phyloP scores from a whole-genome alignment of 2,329 filamentous ascomycete genomes.

The Talaromyces sp. region DNA sequence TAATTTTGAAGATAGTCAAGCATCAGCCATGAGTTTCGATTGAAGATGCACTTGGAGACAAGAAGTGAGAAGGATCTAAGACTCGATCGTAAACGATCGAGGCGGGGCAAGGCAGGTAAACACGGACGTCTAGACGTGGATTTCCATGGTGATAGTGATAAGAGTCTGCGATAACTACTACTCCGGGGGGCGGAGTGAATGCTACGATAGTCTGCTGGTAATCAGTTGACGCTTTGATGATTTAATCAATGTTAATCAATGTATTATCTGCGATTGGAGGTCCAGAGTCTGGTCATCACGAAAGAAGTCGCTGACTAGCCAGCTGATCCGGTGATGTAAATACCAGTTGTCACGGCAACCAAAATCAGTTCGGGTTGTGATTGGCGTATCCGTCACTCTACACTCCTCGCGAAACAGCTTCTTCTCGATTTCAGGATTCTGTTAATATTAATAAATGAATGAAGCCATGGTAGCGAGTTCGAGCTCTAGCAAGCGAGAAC shows the following conservation, averaged over 20 bases:
- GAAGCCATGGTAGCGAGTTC: neutral
- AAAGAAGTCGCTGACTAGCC: neutral
- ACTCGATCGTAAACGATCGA: neutral
- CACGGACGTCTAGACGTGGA: conserved; percentile 8
- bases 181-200: neutral
- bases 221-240: neutral
- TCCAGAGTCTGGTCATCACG: neutral
- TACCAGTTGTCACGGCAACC: conserved; percentile 5
- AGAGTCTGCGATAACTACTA: neutral
- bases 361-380: neutral
- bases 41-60: neutral
- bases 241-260: neutral
- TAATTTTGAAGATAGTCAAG: neutral
- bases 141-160: conserved; percentile 9
- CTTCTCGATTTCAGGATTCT: neutral
- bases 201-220: neutral
- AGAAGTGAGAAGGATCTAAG: neutral
- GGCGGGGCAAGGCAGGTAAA: conserved; percentile 9
- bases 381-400: neutral
- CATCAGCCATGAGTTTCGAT: neutral
- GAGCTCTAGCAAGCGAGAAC: neutral
- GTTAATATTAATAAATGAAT: neutral
- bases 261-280: neutral
- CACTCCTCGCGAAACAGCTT: neutral
- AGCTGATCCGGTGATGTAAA: neutral